Conservation (phyloP, 169 alveolate genomes). For the Eimeria necatrix region DNA sequence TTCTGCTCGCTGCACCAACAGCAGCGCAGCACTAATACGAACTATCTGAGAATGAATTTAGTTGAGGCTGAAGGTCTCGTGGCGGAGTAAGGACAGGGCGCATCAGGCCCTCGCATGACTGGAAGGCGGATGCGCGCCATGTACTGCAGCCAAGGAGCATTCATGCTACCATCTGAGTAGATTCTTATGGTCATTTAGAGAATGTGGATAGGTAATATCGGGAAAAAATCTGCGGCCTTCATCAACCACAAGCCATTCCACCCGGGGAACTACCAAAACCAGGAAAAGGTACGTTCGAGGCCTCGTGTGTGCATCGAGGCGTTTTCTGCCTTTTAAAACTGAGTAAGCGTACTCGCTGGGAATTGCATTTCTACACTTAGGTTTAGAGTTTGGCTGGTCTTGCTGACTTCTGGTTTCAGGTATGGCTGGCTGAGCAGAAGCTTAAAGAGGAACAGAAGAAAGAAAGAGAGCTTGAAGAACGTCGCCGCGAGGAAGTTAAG, state of each 20-base stretch:
- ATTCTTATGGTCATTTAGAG: conserved; percentile 40
- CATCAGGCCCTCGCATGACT: no score
- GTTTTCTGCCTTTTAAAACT: not conserved
- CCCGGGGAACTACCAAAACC: conserved; percentile 95
- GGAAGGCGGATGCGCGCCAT: no score
- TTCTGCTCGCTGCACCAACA: no score
- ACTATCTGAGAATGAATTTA: no score
- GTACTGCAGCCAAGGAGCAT: no score
- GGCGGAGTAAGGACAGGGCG: no score
- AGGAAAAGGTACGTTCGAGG: conserved; percentile 91
- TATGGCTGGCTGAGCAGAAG: conserved; percentile 97
- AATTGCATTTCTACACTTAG: no score
- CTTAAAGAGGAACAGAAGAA: conserved; percentile 93
- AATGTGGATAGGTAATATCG: conserved; percentile 95
- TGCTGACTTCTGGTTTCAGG: conserved; percentile 22
- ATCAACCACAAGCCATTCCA: conserved; percentile 96
- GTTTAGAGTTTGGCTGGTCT: no score
- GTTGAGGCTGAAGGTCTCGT: no score
- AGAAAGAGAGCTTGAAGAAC: conserved; percentile 95
- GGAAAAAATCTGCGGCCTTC: conserved; percentile 94
- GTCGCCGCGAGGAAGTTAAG: conserved; percentile 96
- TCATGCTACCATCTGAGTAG: no score
- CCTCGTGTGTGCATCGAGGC: not conserved
- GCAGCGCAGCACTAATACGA: no score
- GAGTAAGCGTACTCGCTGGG: not conserved